Percentiles rank a stretch among this genome's conserved stretches.
Evolutionary conservation across 2,329 filamentous ascomycete species (phyloP).

Genomic region (Xylariaceae sp.): DNA sequence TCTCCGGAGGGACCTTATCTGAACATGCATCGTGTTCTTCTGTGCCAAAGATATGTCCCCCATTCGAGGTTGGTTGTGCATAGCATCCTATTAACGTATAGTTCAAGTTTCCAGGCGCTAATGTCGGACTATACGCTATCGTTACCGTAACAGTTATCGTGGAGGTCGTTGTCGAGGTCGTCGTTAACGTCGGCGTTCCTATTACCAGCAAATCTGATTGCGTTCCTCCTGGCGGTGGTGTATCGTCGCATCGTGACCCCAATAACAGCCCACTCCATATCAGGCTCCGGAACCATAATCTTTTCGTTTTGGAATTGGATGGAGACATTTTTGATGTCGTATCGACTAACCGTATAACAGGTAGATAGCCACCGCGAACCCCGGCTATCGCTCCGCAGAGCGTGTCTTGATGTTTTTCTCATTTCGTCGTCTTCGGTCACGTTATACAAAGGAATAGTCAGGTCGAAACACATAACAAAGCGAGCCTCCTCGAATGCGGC

Average conservation of each 20-base stretch:
- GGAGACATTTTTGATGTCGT: slow-evolving; percentile 19
- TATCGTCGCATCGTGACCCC: slow-evolving; percentile 16
- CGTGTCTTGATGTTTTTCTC: slow-evolving; percentile 19
- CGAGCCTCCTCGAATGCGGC: slow-evolving; percentile 19
- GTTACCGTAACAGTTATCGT: slow-evolving; percentile 29
- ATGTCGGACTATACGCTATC: slow-evolving; percentile 27
- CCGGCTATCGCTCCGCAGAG: slow-evolving; percentile 3
- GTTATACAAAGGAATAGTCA: slow-evolving; percentile 24
- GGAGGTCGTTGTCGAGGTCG: not conserved
- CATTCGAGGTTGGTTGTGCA: slow-evolving; percentile 9
- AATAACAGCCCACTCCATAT: slow-evolving; percentile 22
- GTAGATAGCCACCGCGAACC: slow-evolving; percentile 18
- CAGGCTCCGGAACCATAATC: slow-evolving; percentile 17
- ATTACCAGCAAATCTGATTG: slow-evolving; percentile 18
- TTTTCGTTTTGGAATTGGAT: slow-evolving; percentile 17
- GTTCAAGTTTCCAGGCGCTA: slow-evolving; percentile 18
- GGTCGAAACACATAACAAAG: slow-evolving; percentile 25
- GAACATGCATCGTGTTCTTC: slow-evolving; percentile 17
- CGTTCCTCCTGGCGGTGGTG: slow-evolving; percentile 2
- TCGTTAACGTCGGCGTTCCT: slow-evolving; percentile 13
- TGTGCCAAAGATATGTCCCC: slow-evolving; percentile 21
- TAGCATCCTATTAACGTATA: slow-evolving; percentile 28
- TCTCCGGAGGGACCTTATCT: slow-evolving; percentile 10
- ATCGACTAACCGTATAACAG: slow-evolving; percentile 11
- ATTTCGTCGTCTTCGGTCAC: slow-evolving; percentile 15